Evolutionary conservation across 169 alveolate genomes (phyloP).

Genomic region (Hepatocystis sp.): DNA sequence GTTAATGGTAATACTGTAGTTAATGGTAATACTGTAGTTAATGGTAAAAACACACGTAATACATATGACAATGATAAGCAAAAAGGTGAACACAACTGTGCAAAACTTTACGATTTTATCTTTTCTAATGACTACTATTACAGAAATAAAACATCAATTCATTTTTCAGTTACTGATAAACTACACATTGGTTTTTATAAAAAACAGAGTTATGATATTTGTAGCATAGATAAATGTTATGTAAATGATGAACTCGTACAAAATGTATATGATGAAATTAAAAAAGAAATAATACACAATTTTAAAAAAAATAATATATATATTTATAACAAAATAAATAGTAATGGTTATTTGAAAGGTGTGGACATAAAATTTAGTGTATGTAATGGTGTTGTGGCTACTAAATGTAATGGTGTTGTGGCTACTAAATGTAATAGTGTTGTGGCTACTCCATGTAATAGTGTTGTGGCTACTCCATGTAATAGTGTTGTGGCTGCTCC

Average conservation of each 20-base stretch:
- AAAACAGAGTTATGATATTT: slow-evolving; percentile 67
- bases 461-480: too few species aligned
- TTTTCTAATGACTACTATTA: slow-evolving; percentile 53
- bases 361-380: slow-evolving; percentile 49
- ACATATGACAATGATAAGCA: too few species aligned
- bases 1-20: too few species aligned
- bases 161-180: slow-evolving; percentile 58
- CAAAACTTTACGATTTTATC: slow-evolving; percentile 54
- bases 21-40: too few species aligned
- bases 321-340: slow-evolving; percentile 73
- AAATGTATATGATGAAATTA: slow-evolving; percentile 48
- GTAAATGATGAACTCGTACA: slow-evolving; percentile 67
- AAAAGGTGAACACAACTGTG: too few species aligned
- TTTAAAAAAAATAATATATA: slow-evolving; percentile 73
- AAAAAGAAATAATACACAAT: slow-evolving; percentile 50
- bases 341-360: slow-evolving; percentile 71
- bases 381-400: too few species aligned
- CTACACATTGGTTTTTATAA: slow-evolving; percentile 54
- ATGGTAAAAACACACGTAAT: too few species aligned
- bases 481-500: too few species aligned
- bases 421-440: too few species aligned
- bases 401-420: too few species aligned
- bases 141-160: slow-evolving; percentile 67
- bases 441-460: too few species aligned
- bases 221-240: slow-evolving; percentile 59